A percentile compares a stretch with the other conserved stretches of the same genome.
Conservation (phyloP, 2,329 filamentous ascomycete genomes). For the Neonectria magnoliae region DNA sequence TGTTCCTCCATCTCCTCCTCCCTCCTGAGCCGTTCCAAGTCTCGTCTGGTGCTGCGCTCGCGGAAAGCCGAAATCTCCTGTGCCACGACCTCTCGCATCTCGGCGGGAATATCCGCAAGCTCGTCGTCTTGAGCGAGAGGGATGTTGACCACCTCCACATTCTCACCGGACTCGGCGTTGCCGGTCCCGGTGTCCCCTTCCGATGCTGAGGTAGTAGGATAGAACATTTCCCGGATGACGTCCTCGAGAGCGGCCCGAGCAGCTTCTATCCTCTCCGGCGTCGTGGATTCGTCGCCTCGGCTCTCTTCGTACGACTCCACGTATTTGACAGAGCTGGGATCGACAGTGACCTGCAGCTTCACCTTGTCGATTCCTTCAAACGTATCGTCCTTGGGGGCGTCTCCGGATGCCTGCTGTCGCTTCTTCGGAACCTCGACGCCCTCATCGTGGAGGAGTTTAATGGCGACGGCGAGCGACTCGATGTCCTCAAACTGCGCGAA, state of each 20-base stretch:
- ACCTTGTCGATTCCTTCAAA: constrained; percentile 73
- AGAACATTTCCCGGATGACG: constrained; percentile 76
- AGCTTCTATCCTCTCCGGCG: constrained; percentile 74
- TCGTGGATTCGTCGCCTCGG: constrained; percentile 67
- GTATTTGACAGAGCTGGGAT: constrained; percentile 84
- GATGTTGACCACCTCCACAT: constrained; percentile 89
- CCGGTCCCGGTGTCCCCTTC: constrained; percentile 79
- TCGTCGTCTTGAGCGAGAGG: constrained; percentile 90
- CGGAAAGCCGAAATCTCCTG: constrained; percentile 94
- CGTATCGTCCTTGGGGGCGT: constrained; percentile 54
- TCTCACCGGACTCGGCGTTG: constrained; percentile 69
- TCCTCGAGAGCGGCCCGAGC: constrained; percentile 75
- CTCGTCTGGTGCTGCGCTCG: constrained; percentile 87
- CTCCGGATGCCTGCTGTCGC: constrained; percentile 68
- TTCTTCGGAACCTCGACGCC: constrained; percentile 85
- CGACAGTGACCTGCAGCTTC: constrained; percentile 78
- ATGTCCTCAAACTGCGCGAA: constrained; percentile 96
- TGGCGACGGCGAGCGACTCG: constrained; percentile 85
- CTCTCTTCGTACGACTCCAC: constrained; percentile 82
- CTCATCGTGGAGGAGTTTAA: constrained; percentile 84
- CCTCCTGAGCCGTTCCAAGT: constrained; percentile 84
- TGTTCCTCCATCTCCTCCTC: constrained; percentile 94
- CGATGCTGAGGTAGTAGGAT: constrained; percentile 62
- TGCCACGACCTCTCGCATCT: constrained; percentile 95
- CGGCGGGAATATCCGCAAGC: constrained; percentile 91